Percentiles rank a stretch among this genome's conserved stretches.
These are phyloP conservation scores for Remersonia thermophila DNA, from an alignment of 2,329 filamentous ascomycete genomes.

Conservation along the genomic window DNA sequence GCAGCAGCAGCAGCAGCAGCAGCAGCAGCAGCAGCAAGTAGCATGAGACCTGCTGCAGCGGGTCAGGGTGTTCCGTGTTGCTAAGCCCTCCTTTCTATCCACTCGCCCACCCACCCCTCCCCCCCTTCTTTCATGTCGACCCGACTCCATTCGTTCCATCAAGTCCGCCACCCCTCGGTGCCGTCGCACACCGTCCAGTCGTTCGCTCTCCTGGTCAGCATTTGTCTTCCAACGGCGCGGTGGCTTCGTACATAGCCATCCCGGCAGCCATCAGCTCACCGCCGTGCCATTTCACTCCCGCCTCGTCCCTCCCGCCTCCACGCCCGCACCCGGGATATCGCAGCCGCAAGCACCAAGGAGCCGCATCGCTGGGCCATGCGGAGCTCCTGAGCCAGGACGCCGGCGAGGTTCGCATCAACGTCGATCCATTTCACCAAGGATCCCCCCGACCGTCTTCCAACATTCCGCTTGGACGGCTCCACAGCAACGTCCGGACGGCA, in stretches of 20 bases:
- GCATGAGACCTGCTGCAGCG: constrained; percentile 23
- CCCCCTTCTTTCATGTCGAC: constrained; percentile 18
- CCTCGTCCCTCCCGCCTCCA: too few relatives aligned
- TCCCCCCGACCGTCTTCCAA: too few relatives aligned
- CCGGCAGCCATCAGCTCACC: constrained; percentile 2
- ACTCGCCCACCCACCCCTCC: constrained; percentile 1
- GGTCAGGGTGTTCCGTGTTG: constrained; percentile 18
- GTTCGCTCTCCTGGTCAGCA: background rate
- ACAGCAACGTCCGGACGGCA: too few relatives aligned
- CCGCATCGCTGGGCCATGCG: constrained; percentile 23
- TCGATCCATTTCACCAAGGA: too few relatives aligned
- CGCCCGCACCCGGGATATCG: background rate
- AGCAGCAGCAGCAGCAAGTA: too few relatives aligned
- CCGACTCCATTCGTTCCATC: constrained; percentile 8
- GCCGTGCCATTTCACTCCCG: background rate
- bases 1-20: too few relatives aligned
- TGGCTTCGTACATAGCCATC: background rate
- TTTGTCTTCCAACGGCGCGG: too few relatives aligned
- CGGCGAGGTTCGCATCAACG: constrained; percentile 4
- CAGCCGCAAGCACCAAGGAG: constrained; percentile 9
- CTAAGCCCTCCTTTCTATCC: constrained; percentile 9
- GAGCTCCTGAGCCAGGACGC: constrained; percentile 13
- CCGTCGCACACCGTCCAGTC: constrained; percentile 5
- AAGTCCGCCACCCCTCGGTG: constrained; percentile 7
- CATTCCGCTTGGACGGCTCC: too few relatives aligned